Conservation (phyloP, 2,329 filamentous ascomycete species). For the Geosmithia putterillii region DNA sequence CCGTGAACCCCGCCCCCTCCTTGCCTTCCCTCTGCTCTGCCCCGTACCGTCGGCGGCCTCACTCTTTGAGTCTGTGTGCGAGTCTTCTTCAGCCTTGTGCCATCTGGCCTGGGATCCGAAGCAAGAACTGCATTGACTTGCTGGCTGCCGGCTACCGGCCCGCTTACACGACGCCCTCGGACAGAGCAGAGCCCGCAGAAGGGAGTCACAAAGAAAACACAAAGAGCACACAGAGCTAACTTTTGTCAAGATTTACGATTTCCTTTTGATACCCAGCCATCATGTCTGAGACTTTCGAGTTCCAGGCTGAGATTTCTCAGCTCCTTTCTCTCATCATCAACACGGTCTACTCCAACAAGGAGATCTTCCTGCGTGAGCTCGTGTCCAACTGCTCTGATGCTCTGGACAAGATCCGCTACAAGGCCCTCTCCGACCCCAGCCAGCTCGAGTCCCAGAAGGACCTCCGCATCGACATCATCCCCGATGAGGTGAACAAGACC, state of each 20-base stretch:
- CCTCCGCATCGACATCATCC: constrained; percentile 97
- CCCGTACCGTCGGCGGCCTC: not conserved
- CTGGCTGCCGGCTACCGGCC: too few species aligned
- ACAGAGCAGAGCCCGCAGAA: too few species aligned
- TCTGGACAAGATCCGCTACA: constrained; percentile 99
- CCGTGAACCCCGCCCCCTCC: constrained; percentile 1
- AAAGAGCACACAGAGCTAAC: not conserved
- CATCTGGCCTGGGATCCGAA: not conserved
- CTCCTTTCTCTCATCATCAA: constrained; percentile 99
- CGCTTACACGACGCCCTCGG: too few species aligned
- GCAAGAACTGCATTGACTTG: too few species aligned
- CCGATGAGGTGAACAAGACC: constrained; percentile 94
- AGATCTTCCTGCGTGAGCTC: constrained; percentile 97
- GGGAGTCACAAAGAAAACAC: too few species aligned
- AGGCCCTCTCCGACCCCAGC: constrained; percentile 90
- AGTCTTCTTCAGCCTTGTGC: not conserved
- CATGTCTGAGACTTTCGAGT: constrained; percentile 99
- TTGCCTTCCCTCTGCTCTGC: constrained; percentile 6
- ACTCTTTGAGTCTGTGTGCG: too few species aligned
- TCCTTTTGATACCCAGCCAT: constrained; percentile 34
- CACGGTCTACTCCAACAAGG: constrained; percentile 99
- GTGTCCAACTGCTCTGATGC: constrained; percentile 99
- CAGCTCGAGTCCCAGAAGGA: constrained; percentile 98
- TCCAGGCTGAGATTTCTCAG: constrained; percentile 99
- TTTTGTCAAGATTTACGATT: constrained; percentile 11